A percentile compares a stretch with the other conserved stretches of the same genome.
Evolutionary conservation across 139 green algal genomes (phyloP).

Genomic region (Tetradesmus lagerheimii): DNA sequence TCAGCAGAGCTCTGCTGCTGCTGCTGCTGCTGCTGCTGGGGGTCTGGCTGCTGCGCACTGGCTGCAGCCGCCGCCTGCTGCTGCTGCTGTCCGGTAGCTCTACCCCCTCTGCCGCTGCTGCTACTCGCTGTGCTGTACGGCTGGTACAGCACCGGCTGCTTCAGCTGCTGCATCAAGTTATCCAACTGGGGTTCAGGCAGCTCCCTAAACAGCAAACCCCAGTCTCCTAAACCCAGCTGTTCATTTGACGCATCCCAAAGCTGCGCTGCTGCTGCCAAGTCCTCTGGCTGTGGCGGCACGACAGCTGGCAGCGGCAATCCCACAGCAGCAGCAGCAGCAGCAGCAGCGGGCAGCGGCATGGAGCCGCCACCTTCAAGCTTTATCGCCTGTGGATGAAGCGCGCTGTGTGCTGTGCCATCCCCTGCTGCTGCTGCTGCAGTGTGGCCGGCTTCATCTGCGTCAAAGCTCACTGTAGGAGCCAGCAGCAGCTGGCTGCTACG

Average conservation of each 20-base stretch:
- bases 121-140: conserved; percentile 10
- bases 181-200: conserved; percentile 44
- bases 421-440: conserved; percentile 16
- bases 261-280: conserved; percentile 10
- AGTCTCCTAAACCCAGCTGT: conserved; percentile 7
- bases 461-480: background rate
- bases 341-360: background rate
- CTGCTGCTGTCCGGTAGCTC: conserved; percentile 9
- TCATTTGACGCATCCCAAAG: conserved; percentile 26
- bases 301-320: background rate
- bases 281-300: conserved; percentile 7
- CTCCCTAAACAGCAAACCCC: conserved; percentile 40
- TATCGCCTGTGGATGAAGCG: background rate
- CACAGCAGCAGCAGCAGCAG: background rate
- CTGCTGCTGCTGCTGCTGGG: conserved; percentile 37
- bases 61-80: conserved; percentile 29
- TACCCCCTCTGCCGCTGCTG: background rate
- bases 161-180: conserved; percentile 29
- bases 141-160: conserved; percentile 39
- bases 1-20: conserved; percentile 35
- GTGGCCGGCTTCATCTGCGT: background rate
- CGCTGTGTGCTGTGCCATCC: background rate
- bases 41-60: background rate
- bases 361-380: background rate
- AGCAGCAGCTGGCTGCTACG: conserved; percentile 19